These are phyloP conservation scores for Amanita fuliginea DNA, from an alignment of 768 basidiomycete species.

Conservation along the genomic window DNA sequence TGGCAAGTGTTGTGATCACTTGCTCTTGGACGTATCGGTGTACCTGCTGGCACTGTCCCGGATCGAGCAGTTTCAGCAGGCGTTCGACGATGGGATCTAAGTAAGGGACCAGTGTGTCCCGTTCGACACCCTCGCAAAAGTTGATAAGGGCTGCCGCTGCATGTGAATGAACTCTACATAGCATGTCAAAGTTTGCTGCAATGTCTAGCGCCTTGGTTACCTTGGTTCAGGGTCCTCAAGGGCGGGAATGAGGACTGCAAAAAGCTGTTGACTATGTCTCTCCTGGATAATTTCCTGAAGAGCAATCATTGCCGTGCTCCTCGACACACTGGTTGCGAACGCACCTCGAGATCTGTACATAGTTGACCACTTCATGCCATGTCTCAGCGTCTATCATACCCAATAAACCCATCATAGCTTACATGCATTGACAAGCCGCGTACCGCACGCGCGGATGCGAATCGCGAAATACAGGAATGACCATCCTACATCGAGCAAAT, in stretches of 20 bases:
- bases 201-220: conserved; percentile 21
- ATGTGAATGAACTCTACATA: conserved; percentile 67
- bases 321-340: conserved; percentile 5
- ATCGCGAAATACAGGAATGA: conserved; percentile 70
- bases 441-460: conserved; percentile 63
- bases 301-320: neutral
- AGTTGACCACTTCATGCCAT: conserved; percentile 57
- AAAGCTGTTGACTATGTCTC: conserved; percentile 54
- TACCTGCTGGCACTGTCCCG: conserved; percentile 27
- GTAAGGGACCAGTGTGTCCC: conserved; percentile 62
- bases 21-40: conserved; percentile 77
- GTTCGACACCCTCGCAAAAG: conserved; percentile 80
- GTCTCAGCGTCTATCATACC: neutral
- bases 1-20: conserved; percentile 78
- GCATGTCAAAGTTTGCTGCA: neutral
- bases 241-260: conserved; percentile 59
- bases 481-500: conserved; percentile 35
- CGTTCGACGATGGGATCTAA: conserved; percentile 73
- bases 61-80: conserved; percentile 55
- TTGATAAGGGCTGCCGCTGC: conserved; percentile 85
- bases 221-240: conserved; percentile 67
- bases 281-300: conserved; percentile 65
- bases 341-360: conserved; percentile 79
- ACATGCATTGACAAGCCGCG: conserved; percentile 88
- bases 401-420: conserved; percentile 14